Evolutionary conservation across 2,329 filamentous ascomycete genomes (phyloP), one percentile per base, ranked within the genome.

Genomic region (Neurospora sp.): DNA sequence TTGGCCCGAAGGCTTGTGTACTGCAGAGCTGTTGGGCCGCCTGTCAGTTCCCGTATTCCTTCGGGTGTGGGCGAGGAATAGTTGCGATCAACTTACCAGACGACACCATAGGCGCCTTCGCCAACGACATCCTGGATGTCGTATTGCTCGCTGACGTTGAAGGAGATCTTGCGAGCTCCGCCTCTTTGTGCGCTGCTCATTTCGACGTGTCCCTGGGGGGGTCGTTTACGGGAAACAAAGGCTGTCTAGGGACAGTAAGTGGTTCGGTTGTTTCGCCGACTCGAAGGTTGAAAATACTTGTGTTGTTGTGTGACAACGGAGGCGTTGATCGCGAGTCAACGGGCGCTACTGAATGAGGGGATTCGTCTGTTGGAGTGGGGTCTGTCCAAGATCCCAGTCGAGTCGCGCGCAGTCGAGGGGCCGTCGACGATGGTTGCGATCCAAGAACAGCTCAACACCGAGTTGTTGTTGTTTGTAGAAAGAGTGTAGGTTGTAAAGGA

Each of bases 91-190:
- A 83, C 91, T 80, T 87, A 97, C 94, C 96, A 98, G 75, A 99
- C 96, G 74, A 99, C 95, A 81, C 96, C 96, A 79, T 99, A 99
- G 74, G 96, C 96, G 78, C 96, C 96, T 83, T 99, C 96, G 75
- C 96, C 96, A 71, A 99, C 96, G 67, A 99, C 96, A 89, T 99
- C 96, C 81, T 98, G 95, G 75, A 99, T 99, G 79, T 99, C 96
- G 80, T 99, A 99, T 82, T 99, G 96, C 82, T 99, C 96, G 78
- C 94, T 97, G 73, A 99, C 96, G 79, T 99, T 99, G 89, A 99
- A 99, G 70, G 94, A 98, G 81, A 99, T 99, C 88, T 98, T 99
- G 80, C 96, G 88, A 76, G 89, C 90, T 76, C 87, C 87, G 77
- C 85, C 82, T 70, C 85, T 82, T 77, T 84, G 86, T 74, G 85